Conservation (phyloP, 306 rosid genomes). For the Cucurbita pepo region DNA sequence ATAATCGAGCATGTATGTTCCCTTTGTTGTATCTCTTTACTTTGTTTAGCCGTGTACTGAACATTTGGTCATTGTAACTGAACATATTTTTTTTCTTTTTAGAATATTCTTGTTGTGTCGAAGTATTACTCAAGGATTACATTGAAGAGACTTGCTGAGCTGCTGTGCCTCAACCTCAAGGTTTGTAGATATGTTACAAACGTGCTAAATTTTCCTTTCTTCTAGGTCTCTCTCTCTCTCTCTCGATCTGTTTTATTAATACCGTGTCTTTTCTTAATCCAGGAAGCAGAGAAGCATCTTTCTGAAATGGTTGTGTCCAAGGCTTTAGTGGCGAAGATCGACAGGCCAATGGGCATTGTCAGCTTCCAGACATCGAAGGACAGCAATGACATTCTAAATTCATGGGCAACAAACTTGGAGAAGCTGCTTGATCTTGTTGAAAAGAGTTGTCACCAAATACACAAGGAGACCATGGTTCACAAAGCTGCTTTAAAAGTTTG, state of each 20-base stretch:
- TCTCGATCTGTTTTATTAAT: background rate
- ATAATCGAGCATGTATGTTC: conserved; percentile 68
- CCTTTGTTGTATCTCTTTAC: background rate
- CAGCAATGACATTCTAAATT: conserved; percentile 71
- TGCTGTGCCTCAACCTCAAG: conserved; percentile 7
- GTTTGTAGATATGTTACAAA: background rate
- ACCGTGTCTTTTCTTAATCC: background rate
- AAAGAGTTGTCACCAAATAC: conserved; percentile 94
- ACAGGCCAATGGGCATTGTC: conserved; percentile 73
- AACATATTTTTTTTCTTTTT: conserved; percentile 5
- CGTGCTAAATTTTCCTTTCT: background rate
- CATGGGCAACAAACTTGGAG: conserved; percentile 91
- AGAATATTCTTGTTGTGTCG: conserved; percentile 87
- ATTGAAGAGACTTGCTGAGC: conserved; percentile 11
- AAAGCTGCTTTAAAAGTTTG: conserved; percentile 67
- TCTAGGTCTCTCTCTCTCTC: background rate
- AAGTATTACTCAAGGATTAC: conserved; percentile 48
- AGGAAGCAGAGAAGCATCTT: conserved; percentile 97
- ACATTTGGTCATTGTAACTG: background rate
- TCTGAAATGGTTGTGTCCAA: conserved; percentile 98
- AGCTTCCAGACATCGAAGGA: conserved; percentile 81
- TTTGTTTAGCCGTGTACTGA: background rate
- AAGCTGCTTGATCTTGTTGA: conserved; percentile 90
- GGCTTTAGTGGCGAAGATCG: conserved; percentile 83
- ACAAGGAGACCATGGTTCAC: conserved; percentile 93